Percentiles rank a stretch among this genome's conserved stretches.
These are phyloP conservation scores for Neofusicoccum kwambonambiense DNA, from an alignment of 2,329 filamentous ascomycete genomes.

Conservation along the genomic window DNA sequence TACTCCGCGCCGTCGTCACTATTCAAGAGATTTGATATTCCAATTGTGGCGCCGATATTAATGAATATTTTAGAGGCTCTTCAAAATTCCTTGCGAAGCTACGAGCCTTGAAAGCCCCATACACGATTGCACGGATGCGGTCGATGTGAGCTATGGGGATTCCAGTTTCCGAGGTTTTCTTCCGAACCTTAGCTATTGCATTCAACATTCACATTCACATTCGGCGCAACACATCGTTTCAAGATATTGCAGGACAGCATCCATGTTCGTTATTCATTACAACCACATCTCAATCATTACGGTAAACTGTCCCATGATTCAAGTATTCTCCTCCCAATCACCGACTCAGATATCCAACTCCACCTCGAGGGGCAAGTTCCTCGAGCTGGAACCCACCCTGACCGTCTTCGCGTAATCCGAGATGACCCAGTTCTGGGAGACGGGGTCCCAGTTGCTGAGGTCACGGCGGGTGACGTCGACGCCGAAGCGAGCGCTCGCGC, in stretches of 20 bases:
- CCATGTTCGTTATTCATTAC: background rate
- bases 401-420: conserved; percentile 57
- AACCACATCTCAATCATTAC: background rate
- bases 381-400: conserved; percentile 59
- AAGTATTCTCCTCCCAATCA: background rate
- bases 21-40: no score
- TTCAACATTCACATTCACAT: background rate
- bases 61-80: no score
- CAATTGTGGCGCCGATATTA: no score
- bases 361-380: conserved; percentile 53
- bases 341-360: conserved; percentile 23
- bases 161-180: no score
- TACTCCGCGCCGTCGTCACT: no score
- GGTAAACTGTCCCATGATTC: no score
- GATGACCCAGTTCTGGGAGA: conserved; percentile 79
- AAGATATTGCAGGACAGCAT: background rate
- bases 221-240: background rate
- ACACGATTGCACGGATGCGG: no score
- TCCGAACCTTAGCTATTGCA: no score
- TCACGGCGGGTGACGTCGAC: conserved; percentile 75
- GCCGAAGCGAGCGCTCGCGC: conserved; percentile 64
- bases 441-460: conserved; percentile 81
- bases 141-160: no score
- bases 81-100: no score
- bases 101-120: no score